Percentiles rank a stretch among this genome's conserved stretches.
These are phyloP conservation scores for Orychophragmus violaceus DNA, from an alignment of 345 rosid species.

Conservation along the genomic window DNA sequence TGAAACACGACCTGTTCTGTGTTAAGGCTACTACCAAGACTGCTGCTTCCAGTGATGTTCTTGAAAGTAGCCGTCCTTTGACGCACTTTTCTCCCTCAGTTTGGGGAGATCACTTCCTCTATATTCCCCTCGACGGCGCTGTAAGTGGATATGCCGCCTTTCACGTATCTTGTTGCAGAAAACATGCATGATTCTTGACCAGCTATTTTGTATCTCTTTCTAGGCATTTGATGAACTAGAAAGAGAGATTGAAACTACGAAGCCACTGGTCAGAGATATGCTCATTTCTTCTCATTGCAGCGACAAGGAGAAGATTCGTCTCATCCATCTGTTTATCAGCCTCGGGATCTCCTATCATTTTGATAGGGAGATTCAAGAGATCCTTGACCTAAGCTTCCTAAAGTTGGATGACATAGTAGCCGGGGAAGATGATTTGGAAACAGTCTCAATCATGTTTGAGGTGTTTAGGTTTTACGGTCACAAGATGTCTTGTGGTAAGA, in stretches of 20 bases:
- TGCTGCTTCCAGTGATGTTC: background rate
- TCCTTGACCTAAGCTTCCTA: background rate
- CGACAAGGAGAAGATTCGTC: constrained; percentile 4
- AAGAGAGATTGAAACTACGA: background rate
- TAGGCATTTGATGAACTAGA: constrained; percentile 5
- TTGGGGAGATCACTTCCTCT: constrained; percentile 12
- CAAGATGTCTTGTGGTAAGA: too few species aligned
- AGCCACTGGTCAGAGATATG: background rate
- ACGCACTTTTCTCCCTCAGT: background rate
- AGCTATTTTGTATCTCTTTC: background rate
- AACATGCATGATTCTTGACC: background rate
- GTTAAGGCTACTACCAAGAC: background rate
- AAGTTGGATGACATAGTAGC: background rate
- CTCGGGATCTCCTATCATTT: constrained; percentile 15
- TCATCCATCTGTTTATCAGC: constrained; percentile 13
- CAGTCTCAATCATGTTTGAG: too few species aligned
- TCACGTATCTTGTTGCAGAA: background rate
- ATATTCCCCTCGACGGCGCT: background rate
- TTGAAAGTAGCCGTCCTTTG: constrained; percentile 10
- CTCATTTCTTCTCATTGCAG: constrained; percentile 1
- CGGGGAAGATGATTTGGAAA: constrained; percentile 3
- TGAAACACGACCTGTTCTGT: background rate
- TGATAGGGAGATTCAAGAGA: constrained; percentile 1
- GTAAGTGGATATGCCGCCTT: background rate
- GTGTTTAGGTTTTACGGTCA: too few species aligned